Conservation (phyloP, 2,329 filamentous ascomycete species). For the Lachnellula arida region DNA sequence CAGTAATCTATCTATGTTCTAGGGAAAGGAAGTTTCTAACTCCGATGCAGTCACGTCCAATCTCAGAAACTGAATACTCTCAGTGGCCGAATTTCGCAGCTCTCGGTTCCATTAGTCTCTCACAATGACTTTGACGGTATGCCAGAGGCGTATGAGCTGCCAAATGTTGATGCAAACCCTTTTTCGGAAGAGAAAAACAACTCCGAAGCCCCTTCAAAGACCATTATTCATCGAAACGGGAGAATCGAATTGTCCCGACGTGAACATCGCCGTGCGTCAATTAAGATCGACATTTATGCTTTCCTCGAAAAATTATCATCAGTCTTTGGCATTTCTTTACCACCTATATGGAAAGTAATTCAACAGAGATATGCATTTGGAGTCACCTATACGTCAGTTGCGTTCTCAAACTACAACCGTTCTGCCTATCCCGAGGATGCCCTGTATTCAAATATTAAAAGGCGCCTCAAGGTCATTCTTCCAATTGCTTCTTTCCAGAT, state of each 20-base stretch:
- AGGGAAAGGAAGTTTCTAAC: background rate
- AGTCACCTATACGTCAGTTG: background rate
- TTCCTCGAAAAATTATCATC: background rate
- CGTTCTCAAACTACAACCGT: background rate
- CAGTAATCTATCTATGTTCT: conserved; percentile 1
- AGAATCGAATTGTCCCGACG: background rate
- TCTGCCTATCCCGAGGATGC: background rate
- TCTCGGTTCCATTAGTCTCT: background rate
- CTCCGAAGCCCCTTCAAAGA: background rate
- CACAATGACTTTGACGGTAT: background rate
- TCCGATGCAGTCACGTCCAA: background rate
- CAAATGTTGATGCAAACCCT: background rate
- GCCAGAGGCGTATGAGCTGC: background rate
- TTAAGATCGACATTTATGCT: background rate
- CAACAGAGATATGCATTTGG: background rate
- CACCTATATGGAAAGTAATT: background rate
- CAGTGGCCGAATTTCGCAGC: background rate
- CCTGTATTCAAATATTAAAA: conserved; percentile 1
- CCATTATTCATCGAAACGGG: background rate
- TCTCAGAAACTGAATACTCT: background rate
- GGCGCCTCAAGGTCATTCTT: conserved; percentile 4
- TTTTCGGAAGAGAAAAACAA: background rate
- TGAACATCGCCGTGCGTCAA: background rate
- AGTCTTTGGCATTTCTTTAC: background rate
- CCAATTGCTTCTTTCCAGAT: conserved; percentile 8